Evolutionary conservation across 495 filamentous ascomycete species (phyloP).

Genomic region (Cenococcum geophilum): DNA sequence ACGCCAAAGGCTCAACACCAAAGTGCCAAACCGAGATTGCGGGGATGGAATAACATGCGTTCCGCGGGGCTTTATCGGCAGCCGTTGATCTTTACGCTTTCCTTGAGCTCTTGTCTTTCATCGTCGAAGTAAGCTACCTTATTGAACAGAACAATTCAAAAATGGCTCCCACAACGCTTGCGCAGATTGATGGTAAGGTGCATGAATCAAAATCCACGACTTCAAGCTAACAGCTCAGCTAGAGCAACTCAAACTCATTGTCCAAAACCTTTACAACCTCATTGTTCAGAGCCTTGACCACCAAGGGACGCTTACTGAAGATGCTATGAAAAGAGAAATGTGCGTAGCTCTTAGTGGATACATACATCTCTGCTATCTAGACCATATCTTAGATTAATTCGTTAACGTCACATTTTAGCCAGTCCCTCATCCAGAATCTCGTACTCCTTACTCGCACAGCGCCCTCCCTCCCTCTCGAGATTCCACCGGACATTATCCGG

Average conservation of each 20-base stretch:
- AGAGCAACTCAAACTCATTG: conserved; percentile 61
- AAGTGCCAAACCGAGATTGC: conserved; percentile 3
- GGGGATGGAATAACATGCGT: conserved; percentile 22
- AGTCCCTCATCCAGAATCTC: conserved; percentile 40
- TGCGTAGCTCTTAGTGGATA: conserved; percentile 32
- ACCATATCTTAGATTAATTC: background rate
- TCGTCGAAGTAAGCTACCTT: background rate
- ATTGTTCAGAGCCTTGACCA: conserved; percentile 69
- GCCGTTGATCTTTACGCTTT: background rate
- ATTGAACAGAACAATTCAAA: background rate
- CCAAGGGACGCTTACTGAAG: conserved; percentile 54
- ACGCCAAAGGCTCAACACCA: conserved; percentile 15
- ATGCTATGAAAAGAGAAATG: conserved; percentile 59
- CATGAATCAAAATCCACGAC: background rate
- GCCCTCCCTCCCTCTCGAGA: conserved; percentile 42
- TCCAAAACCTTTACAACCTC: conserved; percentile 83
- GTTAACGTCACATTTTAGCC: conserved; percentile 17
- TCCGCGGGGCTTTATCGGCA: background rate
- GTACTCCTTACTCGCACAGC: conserved; percentile 43
- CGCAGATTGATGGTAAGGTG: background rate
- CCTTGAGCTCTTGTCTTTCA: background rate
- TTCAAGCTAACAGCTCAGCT: conserved; percentile 16
- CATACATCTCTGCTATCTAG: background rate
- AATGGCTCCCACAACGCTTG: conserved; percentile 3
- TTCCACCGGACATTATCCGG: conserved; percentile 84